Evolutionary conservation across 208 protist genomes (phyloP), one percentile per base, ranked within the genome.

Genomic region (Wallacemonas sp.): DNA sequence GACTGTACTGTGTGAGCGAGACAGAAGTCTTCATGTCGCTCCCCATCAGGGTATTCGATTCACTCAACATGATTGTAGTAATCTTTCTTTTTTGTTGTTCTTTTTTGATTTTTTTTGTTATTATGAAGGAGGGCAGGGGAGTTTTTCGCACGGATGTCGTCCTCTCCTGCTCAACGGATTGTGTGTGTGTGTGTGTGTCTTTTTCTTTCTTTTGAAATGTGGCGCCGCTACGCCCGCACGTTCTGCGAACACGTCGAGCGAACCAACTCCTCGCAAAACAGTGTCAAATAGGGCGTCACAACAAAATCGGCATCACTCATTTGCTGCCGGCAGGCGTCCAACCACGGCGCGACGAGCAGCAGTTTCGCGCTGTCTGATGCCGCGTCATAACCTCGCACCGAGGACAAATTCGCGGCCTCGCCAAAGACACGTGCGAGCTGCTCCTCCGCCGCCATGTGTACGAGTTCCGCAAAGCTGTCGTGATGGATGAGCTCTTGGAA

Each of bases 181-280:
- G n/a, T n/a, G n/a, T n/a, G n/a, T n/a, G n/a, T n/a, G n/a, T n/a
- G n/a, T n/a, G n/a, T n/a, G 36, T 62, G 38, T 61, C 45, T 68
- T 65, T 42, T 68, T 22, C 8, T n/a, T 66, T 51, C 62, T 22
- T 62, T 45, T 59, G n/a, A n/a, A n/a, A n/a, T n/a, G n/a, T n/a
- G n/a, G n/a, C 21, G 14, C 31, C 62, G 53, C 64, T 21, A 54
- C 12, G 6, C 28, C 3, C 26, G 28, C 51, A 58, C 28, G 30
- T 17, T 66, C 66, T 71, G 62, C 19, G 75, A 53, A 42, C 89
- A 93, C 4, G 83, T 93, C 5, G 77, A 78, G 19, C 80, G 77
- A 3, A 92, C 70, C 12, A 80, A 81, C 62, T 93, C 84, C 53
- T 84, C 76, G 63, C 84, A 90, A 55, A 95, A 91, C 42, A 93